Percentiles rank a stretch among this genome's conserved stretches.
These are phyloP conservation scores for Solanum sitiens DNA, from an alignment of 257 asterid genomes.

Conservation along the genomic window DNA sequence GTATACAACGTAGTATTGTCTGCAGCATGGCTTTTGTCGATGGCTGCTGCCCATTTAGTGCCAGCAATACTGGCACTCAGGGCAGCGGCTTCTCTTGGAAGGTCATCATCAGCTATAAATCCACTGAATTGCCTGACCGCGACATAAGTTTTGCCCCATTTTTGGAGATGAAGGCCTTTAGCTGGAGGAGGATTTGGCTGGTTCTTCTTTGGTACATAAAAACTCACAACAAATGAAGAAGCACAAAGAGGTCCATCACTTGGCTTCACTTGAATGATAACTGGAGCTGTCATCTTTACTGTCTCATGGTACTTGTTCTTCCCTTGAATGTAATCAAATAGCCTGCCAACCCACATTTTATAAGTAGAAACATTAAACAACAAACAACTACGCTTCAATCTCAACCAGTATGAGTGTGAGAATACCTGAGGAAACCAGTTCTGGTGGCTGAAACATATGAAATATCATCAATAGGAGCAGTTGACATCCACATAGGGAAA, in stretches of 20 bases:
- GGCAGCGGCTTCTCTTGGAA: slow-evolving; percentile 59
- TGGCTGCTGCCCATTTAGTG: slow-evolving; percentile 47
- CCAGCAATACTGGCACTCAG: slow-evolving; percentile 42
- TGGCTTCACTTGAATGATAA: slow-evolving; percentile 52
- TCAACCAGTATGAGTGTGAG: background rate
- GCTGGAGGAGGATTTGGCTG: slow-evolving; percentile 65
- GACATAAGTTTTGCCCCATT: slow-evolving; percentile 49
- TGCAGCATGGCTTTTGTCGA: slow-evolving; percentile 34
- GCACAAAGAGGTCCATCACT: slow-evolving; percentile 83
- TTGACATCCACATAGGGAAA: slow-evolving; percentile 67
- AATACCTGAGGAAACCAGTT: slow-evolving; percentile 50
- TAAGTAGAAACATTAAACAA: background rate
- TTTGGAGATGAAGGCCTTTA: slow-evolving; percentile 49
- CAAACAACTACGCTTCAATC: background rate
- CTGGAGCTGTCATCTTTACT: slow-evolving; percentile 90
- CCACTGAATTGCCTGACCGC: slow-evolving; percentile 77
- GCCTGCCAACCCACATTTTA: slow-evolving; percentile 17
- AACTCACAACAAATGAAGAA: slow-evolving; percentile 57
- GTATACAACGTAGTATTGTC: slow-evolving; percentile 33
- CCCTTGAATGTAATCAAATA: slow-evolving; percentile 69
- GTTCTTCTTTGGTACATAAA: slow-evolving; percentile 58
- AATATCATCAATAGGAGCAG: slow-evolving; percentile 59
- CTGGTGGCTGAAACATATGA: slow-evolving; percentile 49
- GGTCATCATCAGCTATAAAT: slow-evolving; percentile 36
- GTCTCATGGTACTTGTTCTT: slow-evolving; percentile 38